Conservation (phyloP, 208 protist genomes). For the Endotrypanum monterogeii region DNA sequence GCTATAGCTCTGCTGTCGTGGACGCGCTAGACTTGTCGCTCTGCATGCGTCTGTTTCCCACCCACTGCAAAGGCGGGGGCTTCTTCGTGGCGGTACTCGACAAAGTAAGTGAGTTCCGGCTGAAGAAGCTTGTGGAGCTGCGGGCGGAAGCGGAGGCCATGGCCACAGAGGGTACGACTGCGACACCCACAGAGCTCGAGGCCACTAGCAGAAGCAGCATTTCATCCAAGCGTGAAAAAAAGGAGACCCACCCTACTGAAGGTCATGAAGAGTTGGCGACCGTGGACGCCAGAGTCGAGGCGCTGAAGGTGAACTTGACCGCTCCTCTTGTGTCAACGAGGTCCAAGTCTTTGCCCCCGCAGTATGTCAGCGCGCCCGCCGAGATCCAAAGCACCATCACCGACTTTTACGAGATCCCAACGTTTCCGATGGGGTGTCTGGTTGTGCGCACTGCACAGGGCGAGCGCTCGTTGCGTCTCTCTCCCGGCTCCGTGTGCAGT, state of each 20-base stretch:
- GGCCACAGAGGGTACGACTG: background rate
- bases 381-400: slow-evolving; percentile 43
- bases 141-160: slow-evolving; percentile 10
- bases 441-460: slow-evolving; percentile 72
- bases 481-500: slow-evolving; percentile 54
- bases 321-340: slow-evolving; percentile 4
- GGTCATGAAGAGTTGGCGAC: background rate
- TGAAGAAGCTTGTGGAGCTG: slow-evolving; percentile 32
- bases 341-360: slow-evolving; percentile 51
- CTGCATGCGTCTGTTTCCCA: slow-evolving; percentile 95
- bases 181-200: background rate
- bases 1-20: slow-evolving; percentile 62
- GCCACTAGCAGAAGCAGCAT: background rate
- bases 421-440: slow-evolving; percentile 64
- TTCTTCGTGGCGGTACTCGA: slow-evolving; percentile 97
- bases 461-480: slow-evolving; percentile 60
- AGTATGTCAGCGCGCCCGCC: slow-evolving; percentile 55
- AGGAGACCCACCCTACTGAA: slow-evolving; percentile 9
- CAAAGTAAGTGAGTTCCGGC: slow-evolving; percentile 74
- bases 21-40: slow-evolving; percentile 68
- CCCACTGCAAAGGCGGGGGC: slow-evolving; percentile 94
- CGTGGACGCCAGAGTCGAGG: slow-evolving; percentile 2
- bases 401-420: slow-evolving; percentile 52
- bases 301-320: slow-evolving; percentile 6
- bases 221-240: slow-evolving; percentile 22